Conservation (phyloP, 2,329 filamentous ascomycete species). For the Fusarium subtropicale region DNA sequence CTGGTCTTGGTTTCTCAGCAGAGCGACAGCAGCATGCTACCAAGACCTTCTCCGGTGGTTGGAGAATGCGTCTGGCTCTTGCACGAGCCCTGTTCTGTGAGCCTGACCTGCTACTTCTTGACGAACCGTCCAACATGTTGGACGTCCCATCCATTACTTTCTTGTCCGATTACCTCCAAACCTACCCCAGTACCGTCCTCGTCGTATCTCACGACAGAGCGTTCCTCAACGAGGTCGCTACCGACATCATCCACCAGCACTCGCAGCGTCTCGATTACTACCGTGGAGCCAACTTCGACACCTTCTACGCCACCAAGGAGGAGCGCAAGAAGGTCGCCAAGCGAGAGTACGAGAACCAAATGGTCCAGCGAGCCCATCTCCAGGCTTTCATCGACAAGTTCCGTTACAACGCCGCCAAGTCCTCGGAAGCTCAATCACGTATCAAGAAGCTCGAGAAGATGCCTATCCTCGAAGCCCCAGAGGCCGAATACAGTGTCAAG, state of each 20-base stretch:
- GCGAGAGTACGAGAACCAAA: slow-evolving; percentile 98
- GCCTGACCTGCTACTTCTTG: slow-evolving; percentile 92
- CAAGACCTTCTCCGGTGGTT: slow-evolving; percentile 99
- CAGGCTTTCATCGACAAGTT: slow-evolving; percentile 99
- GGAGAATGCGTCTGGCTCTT: slow-evolving; percentile 97
- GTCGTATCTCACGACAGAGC: slow-evolving; percentile 99
- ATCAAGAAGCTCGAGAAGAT: slow-evolving; percentile 99
- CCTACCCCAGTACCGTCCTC: slow-evolving; percentile 92
- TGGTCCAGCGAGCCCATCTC: slow-evolving; percentile 91
- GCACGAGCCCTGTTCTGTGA: slow-evolving; percentile 98
- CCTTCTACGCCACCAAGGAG: slow-evolving; percentile 97
- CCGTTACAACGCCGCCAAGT: slow-evolving; percentile 98
- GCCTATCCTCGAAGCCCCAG: slow-evolving; percentile 89
- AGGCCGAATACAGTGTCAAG: slow-evolving; percentile 94
- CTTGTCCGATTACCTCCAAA: slow-evolving; percentile 93
- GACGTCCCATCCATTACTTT: slow-evolving; percentile 99
- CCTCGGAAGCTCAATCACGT: slow-evolving; percentile 95
- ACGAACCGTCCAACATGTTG: slow-evolving; percentile 99
- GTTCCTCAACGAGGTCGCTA: slow-evolving; percentile 99
- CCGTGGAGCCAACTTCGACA: slow-evolving; percentile 95
- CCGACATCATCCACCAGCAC: slow-evolving; percentile 98
- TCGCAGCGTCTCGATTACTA: slow-evolving; percentile 98
- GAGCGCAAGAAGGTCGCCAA: slow-evolving; percentile 96
- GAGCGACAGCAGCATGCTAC: slow-evolving; percentile 94
- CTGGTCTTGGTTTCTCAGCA: slow-evolving; percentile 94